Percentiles rank a stretch among this genome's conserved stretches.
Evolutionary conservation across 2,329 filamentous ascomycete genomes (phyloP).

Genomic region (Moelleriella libera): DNA sequence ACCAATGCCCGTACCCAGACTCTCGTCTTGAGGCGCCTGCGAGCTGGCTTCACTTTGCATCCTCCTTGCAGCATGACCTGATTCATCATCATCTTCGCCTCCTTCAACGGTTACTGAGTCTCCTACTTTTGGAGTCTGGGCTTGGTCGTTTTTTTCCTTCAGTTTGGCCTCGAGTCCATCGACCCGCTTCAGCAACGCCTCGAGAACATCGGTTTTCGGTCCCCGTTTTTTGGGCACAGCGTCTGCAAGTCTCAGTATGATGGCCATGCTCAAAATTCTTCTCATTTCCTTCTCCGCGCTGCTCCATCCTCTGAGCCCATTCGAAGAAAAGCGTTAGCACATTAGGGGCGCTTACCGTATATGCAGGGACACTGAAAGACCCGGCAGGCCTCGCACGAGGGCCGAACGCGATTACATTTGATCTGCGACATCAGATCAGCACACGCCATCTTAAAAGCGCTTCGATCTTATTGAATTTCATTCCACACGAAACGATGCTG

Average conservation of each 20-base stretch:
- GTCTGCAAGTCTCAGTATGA: conserved; percentile 33
- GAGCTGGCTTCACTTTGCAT: not conserved
- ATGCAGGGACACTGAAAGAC: conserved; percentile 81
- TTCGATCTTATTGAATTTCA: not conserved
- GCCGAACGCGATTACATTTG: conserved; percentile 77
- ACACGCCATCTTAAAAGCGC: not conserved
- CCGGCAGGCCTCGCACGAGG: conserved; percentile 78
- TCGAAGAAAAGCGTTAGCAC: not conserved
- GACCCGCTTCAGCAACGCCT: conserved; percentile 71
- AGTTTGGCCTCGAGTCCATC: conserved; percentile 73
- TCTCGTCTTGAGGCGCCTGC: not conserved
- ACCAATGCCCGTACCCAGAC: not conserved
- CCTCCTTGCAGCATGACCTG: not conserved
- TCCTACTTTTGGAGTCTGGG: not conserved
- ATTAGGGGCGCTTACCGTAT: conserved; percentile 52
- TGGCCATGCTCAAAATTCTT: not conserved
- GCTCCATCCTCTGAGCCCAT: not conserved
- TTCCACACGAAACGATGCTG: not conserved
- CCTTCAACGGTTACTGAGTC: not conserved
- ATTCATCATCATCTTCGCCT: not conserved
- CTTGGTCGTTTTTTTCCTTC: conserved; percentile 45
- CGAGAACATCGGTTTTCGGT: conserved; percentile 79
- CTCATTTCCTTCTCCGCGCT: not conserved
- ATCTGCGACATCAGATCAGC: conserved; percentile 39
- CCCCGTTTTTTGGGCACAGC: conserved; percentile 82